phyloP scores from a whole-genome alignment of 805 yeast species.

The Teunomyces panamensis region DNA sequence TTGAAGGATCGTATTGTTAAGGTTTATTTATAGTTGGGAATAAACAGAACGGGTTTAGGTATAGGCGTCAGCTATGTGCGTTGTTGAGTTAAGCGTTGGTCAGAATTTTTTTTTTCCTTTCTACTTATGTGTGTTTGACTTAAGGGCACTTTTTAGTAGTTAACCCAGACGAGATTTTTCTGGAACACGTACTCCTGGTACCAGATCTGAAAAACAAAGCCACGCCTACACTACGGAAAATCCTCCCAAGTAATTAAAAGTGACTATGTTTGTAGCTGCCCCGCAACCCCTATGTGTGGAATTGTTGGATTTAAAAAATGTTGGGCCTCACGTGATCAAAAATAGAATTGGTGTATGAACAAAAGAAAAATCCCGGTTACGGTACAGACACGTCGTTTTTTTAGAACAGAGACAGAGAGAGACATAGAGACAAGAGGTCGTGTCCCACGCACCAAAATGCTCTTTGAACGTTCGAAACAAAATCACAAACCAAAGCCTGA shows the following conservation, averaged over 20 bases:
- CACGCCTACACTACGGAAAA: not conserved
- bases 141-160: not conserved
- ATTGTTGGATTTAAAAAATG: slow-evolving; percentile 1
- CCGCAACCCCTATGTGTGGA: slow-evolving; percentile 1
- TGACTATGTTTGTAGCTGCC: not conserved
- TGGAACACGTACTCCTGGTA: not conserved
- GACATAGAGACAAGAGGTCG: too few relatives aligned
- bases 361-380: not conserved
- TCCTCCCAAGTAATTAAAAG: not conserved
- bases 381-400: too few relatives aligned
- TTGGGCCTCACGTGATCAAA: not conserved
- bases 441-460: too few relatives aligned
- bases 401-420: too few relatives aligned
- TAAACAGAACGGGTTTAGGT: not conserved
- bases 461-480: not conserved
- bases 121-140: not conserved
- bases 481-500: not conserved
- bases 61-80: not conserved
- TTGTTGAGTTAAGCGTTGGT: slow-evolving; percentile 1
- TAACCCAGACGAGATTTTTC: not conserved
- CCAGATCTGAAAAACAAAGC: not conserved
- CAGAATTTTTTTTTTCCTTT: not conserved
- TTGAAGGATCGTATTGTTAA: too few relatives aligned
- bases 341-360: not conserved
- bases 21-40: too few relatives aligned